phyloP scores from a whole-genome alignment of 2,329 filamentous ascomycete genomes.

The Claviceps lovelessii region DNA sequence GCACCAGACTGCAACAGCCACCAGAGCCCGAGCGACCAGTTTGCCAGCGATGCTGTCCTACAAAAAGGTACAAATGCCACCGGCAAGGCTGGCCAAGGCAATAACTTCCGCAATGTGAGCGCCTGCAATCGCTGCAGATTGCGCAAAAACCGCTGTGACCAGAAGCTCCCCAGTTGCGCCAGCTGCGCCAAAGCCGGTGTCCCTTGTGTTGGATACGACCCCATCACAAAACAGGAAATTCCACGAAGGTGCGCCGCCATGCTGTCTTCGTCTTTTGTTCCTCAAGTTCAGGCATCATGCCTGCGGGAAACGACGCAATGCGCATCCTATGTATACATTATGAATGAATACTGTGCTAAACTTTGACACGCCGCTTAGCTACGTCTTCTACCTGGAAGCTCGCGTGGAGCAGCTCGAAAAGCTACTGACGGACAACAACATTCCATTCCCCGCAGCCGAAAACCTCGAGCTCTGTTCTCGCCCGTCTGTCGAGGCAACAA shows the following conservation, averaged over 20 bases:
- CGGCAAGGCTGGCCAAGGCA: slow-evolving; percentile 41
- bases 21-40: slow-evolving; percentile 20
- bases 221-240: slow-evolving; percentile 91
- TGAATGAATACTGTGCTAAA: background rate
- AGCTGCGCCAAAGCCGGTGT: slow-evolving; percentile 88
- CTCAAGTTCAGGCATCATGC: background rate
- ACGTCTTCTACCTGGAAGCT: slow-evolving; percentile 89
- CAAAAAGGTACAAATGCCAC: background rate
- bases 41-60: slow-evolving; percentile 6
- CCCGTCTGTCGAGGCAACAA: slow-evolving; percentile 24
- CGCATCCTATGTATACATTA: background rate
- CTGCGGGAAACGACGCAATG: background rate
- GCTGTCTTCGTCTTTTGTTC: slow-evolving; percentile 20
- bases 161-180: slow-evolving; percentile 77
- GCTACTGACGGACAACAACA: slow-evolving; percentile 52
- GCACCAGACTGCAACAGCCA: slow-evolving; percentile 23
- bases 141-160: slow-evolving; percentile 90
- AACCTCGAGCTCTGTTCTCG: slow-evolving; percentile 51
- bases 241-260: slow-evolving; percentile 60
- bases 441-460: slow-evolving; percentile 57
- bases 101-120: slow-evolving; percentile 72
- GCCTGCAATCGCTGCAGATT: slow-evolving; percentile 87
- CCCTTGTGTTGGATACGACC: slow-evolving; percentile 88
- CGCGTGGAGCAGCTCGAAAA: slow-evolving; percentile 72
- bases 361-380: slow-evolving; percentile 36